These are phyloP conservation scores for Diplotaxis tenuifolia DNA, from an alignment of 345 rosid species.

Conservation along the genomic window DNA sequence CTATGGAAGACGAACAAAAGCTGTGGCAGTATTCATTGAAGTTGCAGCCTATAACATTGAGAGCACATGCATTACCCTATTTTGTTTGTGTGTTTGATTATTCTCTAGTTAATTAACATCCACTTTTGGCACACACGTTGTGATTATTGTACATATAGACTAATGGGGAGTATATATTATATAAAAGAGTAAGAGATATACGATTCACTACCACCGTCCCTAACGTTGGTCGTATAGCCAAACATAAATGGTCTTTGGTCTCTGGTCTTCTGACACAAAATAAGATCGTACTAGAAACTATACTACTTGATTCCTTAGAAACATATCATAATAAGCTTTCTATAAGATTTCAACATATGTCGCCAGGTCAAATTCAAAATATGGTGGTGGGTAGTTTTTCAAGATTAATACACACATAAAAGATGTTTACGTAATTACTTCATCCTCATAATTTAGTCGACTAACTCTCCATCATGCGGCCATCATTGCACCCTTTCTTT, in stretches of 20 bases:
- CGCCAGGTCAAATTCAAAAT: constrained; percentile 33
- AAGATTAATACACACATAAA: constrained; percentile 17
- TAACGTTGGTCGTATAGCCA: constrained; percentile 38
- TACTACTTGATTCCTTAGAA: constrained; percentile 33
- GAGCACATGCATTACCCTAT: constrained; percentile 33
- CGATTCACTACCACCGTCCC: constrained; percentile 38
- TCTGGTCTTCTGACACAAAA: constrained; percentile 37
- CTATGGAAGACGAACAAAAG: not conserved
- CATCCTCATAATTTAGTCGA: constrained; percentile 10
- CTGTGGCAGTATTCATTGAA: constrained; percentile 23
- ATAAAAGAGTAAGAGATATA: constrained; percentile 12
- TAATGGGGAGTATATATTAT: constrained; percentile 17
- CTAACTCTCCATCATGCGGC: constrained; percentile 34
- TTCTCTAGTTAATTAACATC: constrained; percentile 10
- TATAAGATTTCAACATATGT: constrained; percentile 19
- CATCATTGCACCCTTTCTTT: constrained; percentile 9
- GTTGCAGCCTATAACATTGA: constrained; percentile 27
- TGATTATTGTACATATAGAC: constrained; percentile 34
- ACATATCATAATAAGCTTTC: constrained; percentile 7
- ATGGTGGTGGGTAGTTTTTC: not conserved
- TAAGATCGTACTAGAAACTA: constrained; percentile 30
- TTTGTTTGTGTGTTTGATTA: constrained; percentile 8
- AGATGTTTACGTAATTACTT: constrained; percentile 19
- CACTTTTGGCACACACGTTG: constrained; percentile 7
- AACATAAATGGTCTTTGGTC: constrained; percentile 27